Base-by-base conservation (phyloP, 2,329 filamentous ascomycete species). In the Dactylellina leptospora region DNA sequence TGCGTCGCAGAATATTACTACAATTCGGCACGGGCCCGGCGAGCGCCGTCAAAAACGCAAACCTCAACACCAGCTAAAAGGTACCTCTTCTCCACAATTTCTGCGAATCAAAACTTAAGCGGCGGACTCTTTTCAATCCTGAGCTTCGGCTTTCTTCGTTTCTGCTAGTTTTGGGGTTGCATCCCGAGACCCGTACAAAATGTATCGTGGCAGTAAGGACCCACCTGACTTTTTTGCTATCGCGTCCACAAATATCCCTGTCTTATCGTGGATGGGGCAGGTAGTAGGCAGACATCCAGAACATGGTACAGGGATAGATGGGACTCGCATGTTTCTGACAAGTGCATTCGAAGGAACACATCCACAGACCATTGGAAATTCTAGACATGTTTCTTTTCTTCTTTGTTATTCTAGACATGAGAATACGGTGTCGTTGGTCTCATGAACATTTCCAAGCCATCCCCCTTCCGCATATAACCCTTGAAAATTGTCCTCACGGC, bases 161-260 rank as follows among this genome's bases (percentile, higher is more conserved):
- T 66, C 50, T 55, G 51, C 50, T 50, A 27, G 33, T 45, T 66
- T 66, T n/a, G n/a, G 44, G 48, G 50, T 64, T 64, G 42, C 61
- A 66, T 55, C 61, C 61, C 50, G 42, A 38, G 22, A 9, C 13
- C 30, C n/a, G n/a, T n/a, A n/a, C 27, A 28, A 38, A 33, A 56
- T 40, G 28, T 50, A 63, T 54, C 59, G 59, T 63, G 47, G 59
- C 38, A 53, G 28, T 42, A n/a, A n/a, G 38, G 48, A 38, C 59
- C 59, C 63, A 69, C 63, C 47, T 69, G 55, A 69, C 63, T 42
- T 69, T 60, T 61, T 70, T 18, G 63, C 63, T 54, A 68, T 68
- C 55, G 50, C 40, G 16, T 47, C 40, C 42, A 22, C 44, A n/a
- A 13, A 9, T 13, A 61, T 47, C 55, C 55, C 55, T 70, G 56